Percentiles rank a stretch among this genome's conserved stretches.
Evolutionary conservation across 805 yeast species (phyloP).

Genomic region (Ogataea minuta): DNA sequence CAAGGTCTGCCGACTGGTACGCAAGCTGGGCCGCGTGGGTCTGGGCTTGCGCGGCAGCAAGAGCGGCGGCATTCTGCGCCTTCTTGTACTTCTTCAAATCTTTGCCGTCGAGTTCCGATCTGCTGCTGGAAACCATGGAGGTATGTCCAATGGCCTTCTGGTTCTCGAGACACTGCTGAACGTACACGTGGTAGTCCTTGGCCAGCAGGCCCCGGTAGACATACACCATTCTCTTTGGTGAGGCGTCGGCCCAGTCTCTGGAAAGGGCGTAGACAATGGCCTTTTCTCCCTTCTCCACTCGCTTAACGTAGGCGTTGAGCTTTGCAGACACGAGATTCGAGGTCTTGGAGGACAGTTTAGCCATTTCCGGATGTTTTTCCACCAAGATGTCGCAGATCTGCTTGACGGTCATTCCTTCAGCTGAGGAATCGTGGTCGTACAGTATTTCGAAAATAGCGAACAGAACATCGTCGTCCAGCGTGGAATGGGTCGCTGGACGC

Average conservation of each 20-base stretch:
- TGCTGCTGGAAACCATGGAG: constrained; percentile 8
- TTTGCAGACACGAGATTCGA: constrained; percentile 81
- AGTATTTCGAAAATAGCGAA: constrained; percentile 72
- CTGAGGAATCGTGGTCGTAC: constrained; percentile 64
- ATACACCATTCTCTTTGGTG: constrained; percentile 86
- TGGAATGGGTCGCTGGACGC: constrained; percentile 60
- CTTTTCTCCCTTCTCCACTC: constrained; percentile 81
- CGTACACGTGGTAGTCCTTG: constrained; percentile 72
- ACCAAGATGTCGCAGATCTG: constrained; percentile 76
- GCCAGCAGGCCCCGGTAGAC: constrained; percentile 78
- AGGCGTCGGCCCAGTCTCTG: constrained; percentile 89
- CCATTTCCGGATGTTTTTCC: constrained; percentile 81
- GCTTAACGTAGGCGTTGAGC: constrained; percentile 78
- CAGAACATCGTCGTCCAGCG: constrained; percentile 73
- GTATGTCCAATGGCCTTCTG: constrained; percentile 38
- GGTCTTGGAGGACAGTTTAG: constrained; percentile 73
- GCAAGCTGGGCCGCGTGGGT: constrained; percentile 17
- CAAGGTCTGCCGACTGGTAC: constrained; percentile 13
- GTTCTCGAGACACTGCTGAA: constrained; percentile 58
- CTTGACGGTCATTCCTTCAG: constrained; percentile 85
- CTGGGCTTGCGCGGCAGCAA: constrained; percentile 18
- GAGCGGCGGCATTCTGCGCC: constrained; percentile 16
- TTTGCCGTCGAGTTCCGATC: constrained; percentile 16
- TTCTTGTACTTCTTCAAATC: constrained; percentile 20
- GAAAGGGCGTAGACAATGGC: constrained; percentile 70